Percentiles rank a stretch among this genome's conserved stretches.
These are phyloP conservation scores for Symbiodinium pilosum DNA, from an alignment of 73 alveolate species.

Conservation along the genomic window DNA sequence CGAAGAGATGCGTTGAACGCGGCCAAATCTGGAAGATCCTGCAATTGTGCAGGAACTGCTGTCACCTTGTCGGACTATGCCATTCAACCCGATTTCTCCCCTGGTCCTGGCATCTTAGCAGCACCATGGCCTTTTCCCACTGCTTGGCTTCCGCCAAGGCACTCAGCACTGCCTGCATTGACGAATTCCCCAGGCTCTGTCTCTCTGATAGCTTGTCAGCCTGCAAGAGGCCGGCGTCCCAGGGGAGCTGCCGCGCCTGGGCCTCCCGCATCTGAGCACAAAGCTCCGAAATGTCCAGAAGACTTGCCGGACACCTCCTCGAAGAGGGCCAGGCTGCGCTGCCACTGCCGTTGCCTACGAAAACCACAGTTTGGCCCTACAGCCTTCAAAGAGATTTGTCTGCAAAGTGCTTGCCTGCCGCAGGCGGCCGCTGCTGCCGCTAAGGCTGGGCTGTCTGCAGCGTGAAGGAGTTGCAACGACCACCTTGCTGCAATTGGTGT, in stretches of 20 bases:
- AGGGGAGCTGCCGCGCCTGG: neutral
- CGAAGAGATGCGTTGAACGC: neutral
- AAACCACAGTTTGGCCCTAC: no score
- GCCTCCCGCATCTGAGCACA: neutral
- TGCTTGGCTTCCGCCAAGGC: conserved; percentile 8
- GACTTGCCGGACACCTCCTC: neutral
- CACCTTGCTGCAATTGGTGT: neutral
- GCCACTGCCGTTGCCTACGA: neutral
- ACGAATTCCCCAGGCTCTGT: no score
- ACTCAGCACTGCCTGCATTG: neutral
- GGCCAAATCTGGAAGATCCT: neutral
- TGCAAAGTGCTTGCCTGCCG: neutral
- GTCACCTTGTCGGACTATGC: no score
- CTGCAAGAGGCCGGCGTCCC: conserved; percentile 3
- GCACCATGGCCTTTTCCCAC: neutral
- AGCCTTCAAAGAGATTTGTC: no score
- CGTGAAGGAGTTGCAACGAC: neutral
- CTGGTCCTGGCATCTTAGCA: neutral
- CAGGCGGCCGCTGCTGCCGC: conserved; percentile 6
- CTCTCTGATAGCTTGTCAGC: neutral
- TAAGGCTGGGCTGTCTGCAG: neutral
- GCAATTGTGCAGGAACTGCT: neutral
- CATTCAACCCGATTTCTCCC: no score
- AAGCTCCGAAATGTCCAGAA: no score
- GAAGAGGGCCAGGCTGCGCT: conserved; percentile 11